Percentiles rank a stretch among this genome's conserved stretches.
Evolutionary conservation across 2,329 filamentous ascomycete species (phyloP).

Genomic region (Paraconiothyrium brasiliense): DNA sequence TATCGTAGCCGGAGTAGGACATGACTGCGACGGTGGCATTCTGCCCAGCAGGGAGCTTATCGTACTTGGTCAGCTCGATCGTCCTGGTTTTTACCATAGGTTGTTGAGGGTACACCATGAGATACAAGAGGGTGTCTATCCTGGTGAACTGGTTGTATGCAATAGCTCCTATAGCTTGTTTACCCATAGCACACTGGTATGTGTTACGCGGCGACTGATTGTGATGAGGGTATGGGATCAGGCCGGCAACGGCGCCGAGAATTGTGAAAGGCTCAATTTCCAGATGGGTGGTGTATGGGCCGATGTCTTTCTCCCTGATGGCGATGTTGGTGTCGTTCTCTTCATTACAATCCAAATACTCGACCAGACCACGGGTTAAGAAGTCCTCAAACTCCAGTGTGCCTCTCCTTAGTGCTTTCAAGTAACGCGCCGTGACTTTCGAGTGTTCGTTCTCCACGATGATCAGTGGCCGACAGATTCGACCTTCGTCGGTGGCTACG

Average conservation of each 20-base stretch:
- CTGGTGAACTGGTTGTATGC: slow-evolving; percentile 98
- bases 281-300: slow-evolving; percentile 85
- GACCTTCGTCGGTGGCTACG: slow-evolving; percentile 95
- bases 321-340: slow-evolving; percentile 96
- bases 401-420: slow-evolving; percentile 83
- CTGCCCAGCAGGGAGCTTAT: slow-evolving; percentile 95
- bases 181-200: slow-evolving; percentile 99
- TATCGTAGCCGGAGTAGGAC: slow-evolving; percentile 99
- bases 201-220: slow-evolving; percentile 99
- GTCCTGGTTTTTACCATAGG: slow-evolving; percentile 98
- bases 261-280: slow-evolving; percentile 99
- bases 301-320: slow-evolving; percentile 86
- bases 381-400: slow-evolving; percentile 95
- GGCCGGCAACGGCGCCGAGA: slow-evolving; percentile 90
- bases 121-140: slow-evolving; percentile 94
- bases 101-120: slow-evolving; percentile 96
- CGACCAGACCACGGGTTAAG: slow-evolving; percentile 85
- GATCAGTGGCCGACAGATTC: slow-evolving; percentile 95
- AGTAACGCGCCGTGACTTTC: slow-evolving; percentile 79
- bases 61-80: slow-evolving; percentile 95
- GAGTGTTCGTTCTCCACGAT: slow-evolving; percentile 89
- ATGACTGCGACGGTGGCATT: slow-evolving; percentile 98
- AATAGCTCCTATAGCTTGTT: slow-evolving; percentile 98
- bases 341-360: slow-evolving; percentile 98
- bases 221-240: slow-evolving; percentile 98